Conservation (phyloP, 768 basidiomycete species). For the Collybia sordida region DNA sequence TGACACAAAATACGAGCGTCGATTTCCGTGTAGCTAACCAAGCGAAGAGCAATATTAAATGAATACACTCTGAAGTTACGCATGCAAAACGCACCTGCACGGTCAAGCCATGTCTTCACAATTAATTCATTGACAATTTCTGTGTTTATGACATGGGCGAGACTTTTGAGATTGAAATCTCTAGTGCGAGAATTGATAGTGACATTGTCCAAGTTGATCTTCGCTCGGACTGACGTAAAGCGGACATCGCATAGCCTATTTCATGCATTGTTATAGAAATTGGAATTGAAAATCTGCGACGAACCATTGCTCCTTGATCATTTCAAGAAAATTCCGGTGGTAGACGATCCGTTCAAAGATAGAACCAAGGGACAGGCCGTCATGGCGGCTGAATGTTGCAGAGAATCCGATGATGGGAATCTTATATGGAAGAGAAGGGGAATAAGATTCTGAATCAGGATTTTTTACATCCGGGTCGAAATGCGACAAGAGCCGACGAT, state of each 20-base stretch:
- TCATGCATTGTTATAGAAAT: conserved; percentile 15
- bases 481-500: conserved; percentile 79
- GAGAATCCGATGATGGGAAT: conserved; percentile 93
- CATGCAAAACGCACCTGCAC: conserved; percentile 57
- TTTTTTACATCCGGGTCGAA: conserved; percentile 70
- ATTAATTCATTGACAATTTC: conserved; percentile 73
- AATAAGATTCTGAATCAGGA: conserved; percentile 43
- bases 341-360: conserved; percentile 93
- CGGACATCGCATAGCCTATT: conserved; percentile 81
- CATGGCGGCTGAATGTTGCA: conserved; percentile 92
- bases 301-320: conserved; percentile 92
- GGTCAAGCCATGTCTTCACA: conserved; percentile 83
- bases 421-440: conserved; percentile 38
- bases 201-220: conserved; percentile 67
- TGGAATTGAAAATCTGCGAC: conserved; percentile 5
- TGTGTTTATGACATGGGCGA: conserved; percentile 84
- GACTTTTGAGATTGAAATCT: conserved; percentile 78
- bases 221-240: conserved; percentile 80
- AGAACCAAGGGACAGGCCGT: conserved; percentile 83
- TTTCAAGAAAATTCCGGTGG: conserved; percentile 85
- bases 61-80: background rate
- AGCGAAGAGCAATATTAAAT: background rate
- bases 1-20: conserved; percentile 91
- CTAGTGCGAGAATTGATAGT: conserved; percentile 66
- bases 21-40: conserved; percentile 65